These are phyloP conservation scores for Diutina mesorugosa DNA, from an alignment of 1,139 yeast genomes.

Conservation along the genomic window DNA sequence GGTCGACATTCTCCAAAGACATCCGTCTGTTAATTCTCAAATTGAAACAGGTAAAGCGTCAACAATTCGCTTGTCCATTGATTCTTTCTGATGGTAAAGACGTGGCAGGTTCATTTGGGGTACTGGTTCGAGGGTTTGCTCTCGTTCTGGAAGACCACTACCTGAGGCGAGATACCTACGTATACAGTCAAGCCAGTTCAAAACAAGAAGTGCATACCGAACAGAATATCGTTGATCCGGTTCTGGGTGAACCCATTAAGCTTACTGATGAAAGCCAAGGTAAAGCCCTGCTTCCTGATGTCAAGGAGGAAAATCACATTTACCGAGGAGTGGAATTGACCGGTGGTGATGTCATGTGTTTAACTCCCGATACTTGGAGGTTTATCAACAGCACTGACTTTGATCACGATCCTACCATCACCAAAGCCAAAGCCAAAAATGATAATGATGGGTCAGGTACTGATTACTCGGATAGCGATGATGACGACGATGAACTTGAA, in stretches of 20 bases:
- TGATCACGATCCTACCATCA: conserved; percentile 16
- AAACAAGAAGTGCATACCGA: conserved; percentile 42
- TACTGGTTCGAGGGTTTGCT: conserved; percentile 64
- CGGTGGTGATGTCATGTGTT: conserved; percentile 20
- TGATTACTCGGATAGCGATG: conserved; percentile 5
- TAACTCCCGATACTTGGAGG: conserved; percentile 15
- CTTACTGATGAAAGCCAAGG: not conserved
- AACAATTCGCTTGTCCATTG: conserved; percentile 48
- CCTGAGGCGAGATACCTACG: conserved; percentile 19
- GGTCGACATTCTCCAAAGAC: conserved; percentile 29
- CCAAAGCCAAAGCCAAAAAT: conserved; percentile 11
- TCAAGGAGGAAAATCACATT: not conserved
- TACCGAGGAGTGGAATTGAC: conserved; percentile 14
- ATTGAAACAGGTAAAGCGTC: conserved; percentile 48
- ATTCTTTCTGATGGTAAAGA: conserved; percentile 26
- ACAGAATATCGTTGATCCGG: conserved; percentile 13
- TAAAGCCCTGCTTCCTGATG: not conserved
- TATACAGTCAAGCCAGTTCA: conserved; percentile 40
- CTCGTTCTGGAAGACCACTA: conserved; percentile 40
- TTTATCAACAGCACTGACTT: conserved; percentile 22
- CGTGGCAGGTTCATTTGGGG: conserved; percentile 31
- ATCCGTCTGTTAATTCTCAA: conserved; percentile 40
- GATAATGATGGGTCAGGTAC: conserved; percentile 3
- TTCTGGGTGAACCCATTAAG: not conserved
- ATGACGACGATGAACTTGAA: conserved; percentile 5